A percentile compares a stretch with the other conserved stretches of the same genome.
Conservation (phyloP, 73 alveolate species). For the Stentor roeselii region DNA sequence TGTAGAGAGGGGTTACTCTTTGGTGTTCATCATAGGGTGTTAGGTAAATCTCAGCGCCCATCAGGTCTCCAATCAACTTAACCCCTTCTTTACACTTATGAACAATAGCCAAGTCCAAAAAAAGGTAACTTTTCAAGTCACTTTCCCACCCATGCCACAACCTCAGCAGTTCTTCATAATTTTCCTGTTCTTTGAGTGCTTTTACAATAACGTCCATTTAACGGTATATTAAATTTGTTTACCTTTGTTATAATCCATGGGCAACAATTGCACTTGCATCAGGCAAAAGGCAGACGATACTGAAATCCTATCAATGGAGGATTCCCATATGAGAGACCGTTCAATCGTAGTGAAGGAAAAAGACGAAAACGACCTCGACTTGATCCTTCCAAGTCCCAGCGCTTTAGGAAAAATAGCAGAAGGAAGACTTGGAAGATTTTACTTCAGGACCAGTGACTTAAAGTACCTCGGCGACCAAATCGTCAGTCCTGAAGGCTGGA, state of each 20-base stretch:
- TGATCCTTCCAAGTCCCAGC: background rate
- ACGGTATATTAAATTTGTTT: background rate
- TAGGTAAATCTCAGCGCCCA: slow-evolving; percentile 2
- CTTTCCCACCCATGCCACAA: background rate
- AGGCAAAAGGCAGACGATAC: background rate
- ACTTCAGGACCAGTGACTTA: background rate
- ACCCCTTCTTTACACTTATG: slow-evolving; percentile 26
- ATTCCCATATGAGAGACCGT: background rate
- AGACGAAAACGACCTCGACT: background rate
- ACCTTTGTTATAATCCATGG: background rate
- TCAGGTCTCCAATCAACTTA: background rate
- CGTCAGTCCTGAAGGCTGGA: background rate
- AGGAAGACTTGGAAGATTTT: background rate
- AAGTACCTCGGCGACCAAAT: background rate
- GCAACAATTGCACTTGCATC: background rate
- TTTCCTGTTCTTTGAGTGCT: slow-evolving; percentile 10
- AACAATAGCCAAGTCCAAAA: slow-evolving; percentile 19
- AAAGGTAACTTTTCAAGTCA: background rate
- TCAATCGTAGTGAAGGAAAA: background rate
- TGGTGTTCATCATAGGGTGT: slow-evolving; percentile 21
- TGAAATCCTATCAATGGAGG: background rate
- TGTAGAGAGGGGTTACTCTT: slow-evolving; percentile 18
- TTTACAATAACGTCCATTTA: slow-evolving; percentile 13
- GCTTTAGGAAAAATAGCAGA: background rate
- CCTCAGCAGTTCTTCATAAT: background rate